Percentiles rank a stretch among this genome's conserved stretches.
phyloP scores from a whole-genome alignment of 495 filamentous ascomycete species.

The Daldinia loculata region DNA sequence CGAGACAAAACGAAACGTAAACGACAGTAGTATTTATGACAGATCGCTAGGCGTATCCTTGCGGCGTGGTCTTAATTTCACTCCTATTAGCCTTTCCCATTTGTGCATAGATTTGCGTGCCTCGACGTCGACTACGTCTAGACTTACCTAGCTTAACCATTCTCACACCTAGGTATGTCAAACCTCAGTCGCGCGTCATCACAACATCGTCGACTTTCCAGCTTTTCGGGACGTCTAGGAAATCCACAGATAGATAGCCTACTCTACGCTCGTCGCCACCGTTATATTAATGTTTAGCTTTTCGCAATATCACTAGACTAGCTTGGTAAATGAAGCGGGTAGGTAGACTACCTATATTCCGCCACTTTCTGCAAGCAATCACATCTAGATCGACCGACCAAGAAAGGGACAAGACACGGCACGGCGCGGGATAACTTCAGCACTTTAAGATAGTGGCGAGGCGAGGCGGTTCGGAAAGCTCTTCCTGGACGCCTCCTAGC shows the following conservation, averaged over 20 bases:
- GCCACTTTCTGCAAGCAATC: slow-evolving; percentile 39
- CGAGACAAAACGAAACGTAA: slow-evolving; percentile 20
- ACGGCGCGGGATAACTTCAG: slow-evolving; percentile 19
- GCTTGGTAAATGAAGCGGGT: slow-evolving; percentile 16
- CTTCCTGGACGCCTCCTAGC: slow-evolving; percentile 2
- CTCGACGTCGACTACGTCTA: not conserved
- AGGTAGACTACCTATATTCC: slow-evolving; percentile 9
- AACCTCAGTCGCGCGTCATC: not conserved
- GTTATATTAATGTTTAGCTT: slow-evolving; percentile 6
- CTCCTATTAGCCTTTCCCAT: slow-evolving; percentile 5
- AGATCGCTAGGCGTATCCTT: slow-evolving; percentile 11
- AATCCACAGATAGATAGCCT: not conserved
- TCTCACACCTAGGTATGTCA: slow-evolving; percentile 3
- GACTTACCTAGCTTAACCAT: slow-evolving; percentile 1
- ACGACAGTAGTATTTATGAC: slow-evolving; percentile 32
- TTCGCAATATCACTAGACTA: not conserved
- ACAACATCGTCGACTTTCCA: not conserved
- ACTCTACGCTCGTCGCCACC: slow-evolving; percentile 2
- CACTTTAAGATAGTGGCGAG: slow-evolving; percentile 18
- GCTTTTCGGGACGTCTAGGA: not conserved
- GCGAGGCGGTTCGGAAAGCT: slow-evolving; percentile 29
- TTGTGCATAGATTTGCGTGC: not conserved
- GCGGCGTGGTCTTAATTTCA: slow-evolving; percentile 20
- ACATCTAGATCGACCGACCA: slow-evolving; percentile 32
- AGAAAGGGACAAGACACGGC: not conserved